Base-by-base conservation (phyloP, 371 early-diverging fungal genomes). In the Mortierella sp. region DNA sequence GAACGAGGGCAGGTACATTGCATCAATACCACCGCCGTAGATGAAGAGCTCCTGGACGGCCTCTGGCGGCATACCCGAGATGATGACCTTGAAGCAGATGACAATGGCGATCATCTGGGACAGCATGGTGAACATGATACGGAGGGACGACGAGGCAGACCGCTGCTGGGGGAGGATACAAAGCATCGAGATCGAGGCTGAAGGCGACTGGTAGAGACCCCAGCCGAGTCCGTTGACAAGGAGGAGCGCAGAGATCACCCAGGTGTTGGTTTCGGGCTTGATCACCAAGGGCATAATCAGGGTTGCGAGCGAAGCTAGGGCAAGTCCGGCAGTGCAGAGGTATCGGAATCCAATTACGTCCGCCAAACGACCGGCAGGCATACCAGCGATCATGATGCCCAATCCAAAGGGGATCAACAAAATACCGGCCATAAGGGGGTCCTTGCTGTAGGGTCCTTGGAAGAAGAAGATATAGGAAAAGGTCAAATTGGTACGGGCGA, bases 91-190 rank as follows among this genome's bases (percentile, higher is more conserved):
- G 75, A 84, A 84, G 75, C 84, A 84, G 51, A 84, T 77, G 27
- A 84, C 84, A 49, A 84, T 84, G 38, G 84, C 84, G 54, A 84
- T 84, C 84, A 84, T 84, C 60, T 84, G 84, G 1, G 81, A 84
- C 38, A 84, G 6, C 84, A 84, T 84, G 0, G 84, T 84, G 72
- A 83, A 84, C 84, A 84, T 84, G 70, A 84, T 84, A 27, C 84
- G 84, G 27, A 84, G 75, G 18, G 84, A 84, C 0, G 84, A 84
- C 0, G 84, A 84, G 4, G 84, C 80, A 5, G 84, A 29, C 3
- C 84, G 80, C 54, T 84, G 81, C 70, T 84, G 84, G 12, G 84
- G 84, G 10, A 84, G 75, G n/a, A 80, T 84, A 43, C 84, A 84
- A n/a, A 84, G 79, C 70, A 84, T 77, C 27, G 84, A 84, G 75